phyloP scores from a whole-genome alignment of 306 rosid genomes.

The Ormosia semicastrata region DNA sequence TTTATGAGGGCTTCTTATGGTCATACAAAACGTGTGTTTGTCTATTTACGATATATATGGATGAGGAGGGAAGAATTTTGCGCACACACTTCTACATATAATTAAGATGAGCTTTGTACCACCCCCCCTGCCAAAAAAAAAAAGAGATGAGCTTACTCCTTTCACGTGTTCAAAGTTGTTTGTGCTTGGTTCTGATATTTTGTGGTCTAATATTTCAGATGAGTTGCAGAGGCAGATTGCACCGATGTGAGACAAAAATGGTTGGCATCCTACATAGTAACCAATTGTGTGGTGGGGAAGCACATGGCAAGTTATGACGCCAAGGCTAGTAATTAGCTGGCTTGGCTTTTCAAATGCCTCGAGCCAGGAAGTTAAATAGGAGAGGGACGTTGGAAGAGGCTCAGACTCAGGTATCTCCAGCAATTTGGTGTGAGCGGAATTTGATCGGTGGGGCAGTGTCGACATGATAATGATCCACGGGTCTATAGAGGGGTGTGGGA shows the following conservation, averaged over 20 bases:
- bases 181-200: constrained; percentile 18
- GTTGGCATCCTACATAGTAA: background rate
- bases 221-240: constrained; percentile 39
- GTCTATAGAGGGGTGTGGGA: constrained; percentile 11
- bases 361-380: constrained; percentile 15
- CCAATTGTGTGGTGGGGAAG: background rate
- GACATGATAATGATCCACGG: background rate
- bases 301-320: constrained; percentile 19
- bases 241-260: constrained; percentile 19
- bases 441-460: constrained; percentile 10
- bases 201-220: constrained; percentile 38
- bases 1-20: background rate
- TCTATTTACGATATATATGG: background rate
- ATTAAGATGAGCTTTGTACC: background rate
- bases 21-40: background rate
- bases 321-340: constrained; percentile 28
- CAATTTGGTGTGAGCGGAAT: constrained; percentile 15
- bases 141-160: background rate
- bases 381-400: constrained; percentile 19
- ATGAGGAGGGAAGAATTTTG: background rate
- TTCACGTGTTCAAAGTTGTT: background rate
- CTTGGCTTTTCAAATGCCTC: constrained; percentile 18
- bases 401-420: constrained; percentile 11
- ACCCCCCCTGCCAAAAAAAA: background rate
- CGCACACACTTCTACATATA: background rate